These are phyloP conservation scores for Clavaria fumosa DNA, from an alignment of 768 basidiomycete species.

Conservation along the genomic window DNA sequence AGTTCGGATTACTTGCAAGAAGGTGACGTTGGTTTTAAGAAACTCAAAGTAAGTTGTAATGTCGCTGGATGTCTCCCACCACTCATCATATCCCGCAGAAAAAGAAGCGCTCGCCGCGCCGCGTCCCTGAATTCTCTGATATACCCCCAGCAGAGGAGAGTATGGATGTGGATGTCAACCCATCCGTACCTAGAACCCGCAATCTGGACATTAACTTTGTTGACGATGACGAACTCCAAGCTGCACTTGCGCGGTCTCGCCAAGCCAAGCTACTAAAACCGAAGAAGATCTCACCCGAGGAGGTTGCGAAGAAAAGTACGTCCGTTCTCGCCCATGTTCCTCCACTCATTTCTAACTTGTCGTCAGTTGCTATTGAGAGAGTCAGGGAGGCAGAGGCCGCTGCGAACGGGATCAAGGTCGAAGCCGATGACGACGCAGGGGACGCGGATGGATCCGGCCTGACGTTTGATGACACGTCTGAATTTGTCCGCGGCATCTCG, in stretches of 20 bases:
- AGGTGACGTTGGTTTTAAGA: conserved; percentile 91
- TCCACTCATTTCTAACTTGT: conserved; percentile 6
- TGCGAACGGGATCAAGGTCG: conserved; percentile 28
- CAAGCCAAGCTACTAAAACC: conserved; percentile 65
- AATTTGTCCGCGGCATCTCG: conserved; percentile 81
- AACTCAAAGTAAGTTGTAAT: conserved; percentile 50
- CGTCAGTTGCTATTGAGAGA: conserved; percentile 49
- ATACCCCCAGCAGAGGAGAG: conserved; percentile 25
- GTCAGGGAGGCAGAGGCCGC: conserved; percentile 30
- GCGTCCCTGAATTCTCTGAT: conserved; percentile 41
- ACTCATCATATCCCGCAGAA: conserved; percentile 24
- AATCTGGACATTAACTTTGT: conserved; percentile 83
- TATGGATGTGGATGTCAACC: conserved; percentile 74
- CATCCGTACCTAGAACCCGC: conserved; percentile 48
- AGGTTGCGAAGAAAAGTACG: conserved; percentile 64
- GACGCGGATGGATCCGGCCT: conserved; percentile 41
- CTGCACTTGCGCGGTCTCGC: conserved; percentile 74
- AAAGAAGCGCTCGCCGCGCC: conserved; percentile 74
- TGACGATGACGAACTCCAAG: conserved; percentile 97
- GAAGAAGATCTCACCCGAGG: conserved; percentile 68
- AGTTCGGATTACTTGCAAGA: conserved; percentile 81
- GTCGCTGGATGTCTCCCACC: conserved; percentile 2
- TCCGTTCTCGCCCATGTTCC: conserved; percentile 8
- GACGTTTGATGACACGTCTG: conserved; percentile 91
- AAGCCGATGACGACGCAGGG: conserved; percentile 27